phyloP scores from a whole-genome alignment of 345 rosid genomes.

The Hibiscus syriacus region DNA sequence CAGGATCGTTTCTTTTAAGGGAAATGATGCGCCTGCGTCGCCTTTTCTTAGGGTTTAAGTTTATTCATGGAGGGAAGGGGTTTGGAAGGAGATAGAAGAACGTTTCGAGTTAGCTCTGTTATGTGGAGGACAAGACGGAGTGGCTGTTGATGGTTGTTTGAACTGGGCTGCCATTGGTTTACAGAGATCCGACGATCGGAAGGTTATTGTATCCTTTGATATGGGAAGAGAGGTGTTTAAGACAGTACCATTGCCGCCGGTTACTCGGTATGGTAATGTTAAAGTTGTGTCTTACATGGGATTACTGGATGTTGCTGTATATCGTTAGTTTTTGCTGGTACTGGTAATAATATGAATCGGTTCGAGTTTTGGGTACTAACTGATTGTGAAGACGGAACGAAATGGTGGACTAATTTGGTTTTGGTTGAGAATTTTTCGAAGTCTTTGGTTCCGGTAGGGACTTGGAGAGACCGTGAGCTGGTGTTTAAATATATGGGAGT shows the following conservation, averaged over 20 bases:
- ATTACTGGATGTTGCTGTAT: constrained; percentile 21
- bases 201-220: constrained; percentile 21
- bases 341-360: neutral
- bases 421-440: neutral
- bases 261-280: neutral
- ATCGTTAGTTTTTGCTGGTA: neutral
- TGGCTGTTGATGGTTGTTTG: neutral
- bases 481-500: constrained; percentile 3
- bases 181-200: neutral
- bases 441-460: constrained; percentile 16
- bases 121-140: neutral
- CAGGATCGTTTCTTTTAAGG: constrained; percentile 19
- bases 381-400: neutral
- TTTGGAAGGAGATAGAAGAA: constrained; percentile 20
- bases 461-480: constrained; percentile 18
- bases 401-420: constrained; percentile 2
- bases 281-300: constrained; percentile 17
- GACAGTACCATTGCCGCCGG: neutral
- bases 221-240: constrained; percentile 16
- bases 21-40: neutral
- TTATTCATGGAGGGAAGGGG: constrained; percentile 13
- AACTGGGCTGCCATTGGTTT: constrained; percentile 17
- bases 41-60: constrained; percentile 16
- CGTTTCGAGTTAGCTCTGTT: neutral
- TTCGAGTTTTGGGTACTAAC: constrained; percentile 21